These are phyloP conservation scores for Ogataea salicorniae DNA, from an alignment of 805 yeast species.

Conservation along the genomic window DNA sequence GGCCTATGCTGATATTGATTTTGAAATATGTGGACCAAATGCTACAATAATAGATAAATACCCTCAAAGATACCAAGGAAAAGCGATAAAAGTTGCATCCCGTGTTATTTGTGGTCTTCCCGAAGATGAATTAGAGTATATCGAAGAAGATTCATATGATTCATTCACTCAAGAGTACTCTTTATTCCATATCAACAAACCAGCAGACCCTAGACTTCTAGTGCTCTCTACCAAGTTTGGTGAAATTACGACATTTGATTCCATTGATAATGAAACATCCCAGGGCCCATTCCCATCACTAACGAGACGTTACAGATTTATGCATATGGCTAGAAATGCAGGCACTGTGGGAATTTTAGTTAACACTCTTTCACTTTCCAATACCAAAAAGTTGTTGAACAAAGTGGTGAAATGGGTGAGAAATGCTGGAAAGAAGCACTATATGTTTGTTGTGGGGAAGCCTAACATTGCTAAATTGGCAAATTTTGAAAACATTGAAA, in stretches of 20 bases:
- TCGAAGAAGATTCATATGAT: conserved; percentile 27
- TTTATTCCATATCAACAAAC: conserved; percentile 65
- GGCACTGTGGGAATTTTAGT: conserved; percentile 89
- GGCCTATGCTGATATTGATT: conserved; percentile 38
- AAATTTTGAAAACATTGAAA: conserved; percentile 88
- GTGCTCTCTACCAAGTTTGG: conserved; percentile 68
- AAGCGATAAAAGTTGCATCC: conserved; percentile 24
- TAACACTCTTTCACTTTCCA: conserved; percentile 78
- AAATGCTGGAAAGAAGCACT: conserved; percentile 83
- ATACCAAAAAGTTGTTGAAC: conserved; percentile 64
- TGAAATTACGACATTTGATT: conserved; percentile 47
- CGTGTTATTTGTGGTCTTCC: conserved; percentile 29
- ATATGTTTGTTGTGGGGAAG: conserved; percentile 93
- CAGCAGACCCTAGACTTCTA: conserved; percentile 75
- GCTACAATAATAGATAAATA: conserved; percentile 24
- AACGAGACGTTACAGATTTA: conserved; percentile 76
- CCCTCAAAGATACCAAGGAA: neutral
- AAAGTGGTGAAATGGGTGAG: conserved; percentile 55
- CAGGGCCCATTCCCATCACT: conserved; percentile 73
- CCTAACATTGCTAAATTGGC: conserved; percentile 97
- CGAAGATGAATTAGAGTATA: conserved; percentile 10
- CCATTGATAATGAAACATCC: conserved; percentile 28
- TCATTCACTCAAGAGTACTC: conserved; percentile 40
- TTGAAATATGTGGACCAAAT: conserved; percentile 16
- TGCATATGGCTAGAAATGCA: conserved; percentile 87